Base-by-base conservation (phyloP, 306 rosid genomes). In the Neltuma alba region DNA sequence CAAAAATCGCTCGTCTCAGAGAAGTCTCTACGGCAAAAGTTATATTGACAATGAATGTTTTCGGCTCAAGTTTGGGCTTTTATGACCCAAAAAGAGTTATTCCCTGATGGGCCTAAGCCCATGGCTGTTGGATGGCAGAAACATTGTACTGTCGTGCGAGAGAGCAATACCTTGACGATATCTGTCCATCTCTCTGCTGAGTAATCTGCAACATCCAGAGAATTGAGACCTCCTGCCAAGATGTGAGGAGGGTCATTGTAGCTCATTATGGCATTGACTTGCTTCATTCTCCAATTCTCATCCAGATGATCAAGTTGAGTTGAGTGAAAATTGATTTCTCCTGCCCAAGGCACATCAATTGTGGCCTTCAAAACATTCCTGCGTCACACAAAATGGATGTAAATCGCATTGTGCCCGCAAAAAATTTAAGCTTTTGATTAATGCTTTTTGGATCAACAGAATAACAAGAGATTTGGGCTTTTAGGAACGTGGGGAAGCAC, bases 241-340 rank as follows among this genome's bases (percentile, higher is more conserved):
- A 91, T 88, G 79, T 93, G 93, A 0, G 98, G 92, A 81, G 89
- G 77, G 27, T 93, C 97, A 78, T 82, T 87, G 73, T 90, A 88
- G 42, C 85, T 89, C 34, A 87, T 81, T 77, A 91, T 87, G 55
- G 94, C 88, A 72, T 89, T 80, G 4, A 93, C 92, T 57, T 93
- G 98, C 85, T 87, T 93, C 98, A 91, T 93, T 79, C 98, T 93
- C 98, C 98, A 93, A 82, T 74, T 87, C 83, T 93, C 98, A 87
- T 93, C 97, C 48, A 93, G 82, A 86, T 93, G 98, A 28, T 93
- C 98, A 62, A 93, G 94, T 83, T 93, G 98, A 48, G 98, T 93
- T 76, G 92, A 91, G 84, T 89, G 89, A 15, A 93, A 78, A 80
- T 88, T 90, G 54, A 93, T 81, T 77, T 93, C 98, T 55, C 98